These are phyloP conservation scores for Pseudonitzschia pungens DNA, from an alignment of 108 stramenopile species.

Conservation along the genomic window DNA sequence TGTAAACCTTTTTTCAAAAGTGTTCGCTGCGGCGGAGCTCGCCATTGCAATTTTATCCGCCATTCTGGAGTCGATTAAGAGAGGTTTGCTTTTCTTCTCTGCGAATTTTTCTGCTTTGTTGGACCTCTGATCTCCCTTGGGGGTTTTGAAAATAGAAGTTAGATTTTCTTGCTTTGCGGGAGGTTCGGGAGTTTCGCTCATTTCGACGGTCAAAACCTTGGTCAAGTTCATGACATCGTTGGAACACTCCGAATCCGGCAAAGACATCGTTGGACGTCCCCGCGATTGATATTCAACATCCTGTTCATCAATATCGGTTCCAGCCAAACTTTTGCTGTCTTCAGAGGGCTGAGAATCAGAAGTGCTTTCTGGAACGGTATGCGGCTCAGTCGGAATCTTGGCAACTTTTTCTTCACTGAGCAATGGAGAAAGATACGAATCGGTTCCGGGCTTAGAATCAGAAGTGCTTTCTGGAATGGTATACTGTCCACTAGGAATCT, in stretches of 20 bases:
- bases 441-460: too few relatives aligned
- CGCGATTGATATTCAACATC: background rate
- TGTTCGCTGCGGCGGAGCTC: constrained; percentile 61
- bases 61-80: constrained; percentile 37
- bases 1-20: constrained; percentile 46
- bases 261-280: background rate
- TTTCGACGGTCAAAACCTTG: background rate
- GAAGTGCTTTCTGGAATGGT: background rate
- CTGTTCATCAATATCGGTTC: background rate
- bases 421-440: background rate
- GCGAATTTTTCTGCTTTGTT: background rate
- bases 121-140: background rate
- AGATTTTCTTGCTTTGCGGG: background rate
- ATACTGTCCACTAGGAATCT: background rate
- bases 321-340: background rate
- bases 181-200: background rate
- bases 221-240: background rate
- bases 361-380: background rate
- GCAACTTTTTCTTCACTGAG: background rate
- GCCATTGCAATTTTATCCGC: constrained; percentile 74
- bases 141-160: background rate
- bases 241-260: background rate
- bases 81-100: constrained; percentile 12
- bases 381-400: background rate
- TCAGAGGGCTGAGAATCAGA: background rate